Base-by-base conservation (phyloP, 768 basidiomycete genomes). In the Tulasnella calospora region DNA sequence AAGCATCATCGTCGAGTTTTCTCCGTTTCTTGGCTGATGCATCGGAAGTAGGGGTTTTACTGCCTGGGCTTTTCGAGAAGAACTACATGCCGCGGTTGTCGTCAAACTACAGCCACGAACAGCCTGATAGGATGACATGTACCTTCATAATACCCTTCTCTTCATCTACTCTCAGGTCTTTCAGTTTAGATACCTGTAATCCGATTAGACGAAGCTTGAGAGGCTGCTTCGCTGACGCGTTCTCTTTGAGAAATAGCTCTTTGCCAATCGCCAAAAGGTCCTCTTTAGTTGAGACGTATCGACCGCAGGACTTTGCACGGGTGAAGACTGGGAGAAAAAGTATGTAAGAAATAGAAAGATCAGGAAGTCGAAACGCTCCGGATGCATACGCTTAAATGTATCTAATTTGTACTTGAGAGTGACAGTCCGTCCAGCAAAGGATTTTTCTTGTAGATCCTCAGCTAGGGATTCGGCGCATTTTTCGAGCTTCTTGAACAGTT, bases 331-430 rank as follows among this genome's bases (percentile, higher is more conserved):
- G 35, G 71, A 30, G 7, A 38, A 38, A 61, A 71, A 40, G 61
- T 74, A 36, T 6, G 36, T 78, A 12, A 61, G 36, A 57, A 40
- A 19, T 27, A 33, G 73, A 23, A 23, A 78, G 81, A 0, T 70
- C 67, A 15, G 71, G 13, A 13, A 71, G 17, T 13, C 15, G 61
- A 27, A 21, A 33, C 38, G 36, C 9, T 27, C 33, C 19, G 61
- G 78, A 90, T 12, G 13, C 83, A 78, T 73, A 85, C 94, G 91
- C 87, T 97, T 90, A 83, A 91, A 98, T 0, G 91, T 95, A 82
- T 96, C 92, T 44, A 94, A 88, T 85, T 99, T 99, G 83, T 92
- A 96, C 83, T 97, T 98, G 73, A 99, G 87, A 0, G 94, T 97
- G 41, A 99, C 87, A 0, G 95, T 98, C 80, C 92, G 90, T 10